Percentiles rank a stretch among this genome's conserved stretches.
Conservation (phyloP, 345 rosid genomes). For the Populus davidiana region DNA sequence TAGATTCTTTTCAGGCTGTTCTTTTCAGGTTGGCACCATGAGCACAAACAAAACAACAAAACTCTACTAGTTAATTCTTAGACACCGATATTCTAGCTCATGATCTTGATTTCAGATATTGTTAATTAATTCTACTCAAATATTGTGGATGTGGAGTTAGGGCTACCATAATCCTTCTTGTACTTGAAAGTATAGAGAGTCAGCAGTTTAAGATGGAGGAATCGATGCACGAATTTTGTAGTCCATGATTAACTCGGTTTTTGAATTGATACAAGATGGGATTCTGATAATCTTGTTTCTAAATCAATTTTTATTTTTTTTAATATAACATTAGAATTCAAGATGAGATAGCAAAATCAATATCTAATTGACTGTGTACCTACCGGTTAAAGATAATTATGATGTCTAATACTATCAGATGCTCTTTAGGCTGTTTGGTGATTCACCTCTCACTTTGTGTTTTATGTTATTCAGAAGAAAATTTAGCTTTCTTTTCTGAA, state of each 20-base stretch:
- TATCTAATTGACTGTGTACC: background rate
- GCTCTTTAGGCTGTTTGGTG: too few species aligned
- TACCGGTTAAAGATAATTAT: background rate
- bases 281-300: background rate
- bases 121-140: background rate
- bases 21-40: slow-evolving; percentile 15
- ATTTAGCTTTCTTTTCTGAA: too few species aligned
- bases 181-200: background rate
- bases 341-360: background rate
- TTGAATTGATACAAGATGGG: background rate
- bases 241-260: background rate
- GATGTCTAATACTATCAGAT: too few species aligned
- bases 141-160: background rate
- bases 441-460: too few species aligned
- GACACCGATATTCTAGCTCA: too few species aligned
- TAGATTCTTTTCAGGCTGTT: too few species aligned
- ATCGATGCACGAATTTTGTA: background rate
- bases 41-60: background rate
- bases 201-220: background rate
- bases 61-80: too few species aligned
- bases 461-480: too few species aligned
- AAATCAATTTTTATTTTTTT: background rate
- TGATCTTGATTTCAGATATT: too few species aligned
- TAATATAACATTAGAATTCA: background rate
- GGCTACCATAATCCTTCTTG: background rate